Conservation (phyloP, 371 early-diverging fungal species). For the Mortierella sp. region DNA sequence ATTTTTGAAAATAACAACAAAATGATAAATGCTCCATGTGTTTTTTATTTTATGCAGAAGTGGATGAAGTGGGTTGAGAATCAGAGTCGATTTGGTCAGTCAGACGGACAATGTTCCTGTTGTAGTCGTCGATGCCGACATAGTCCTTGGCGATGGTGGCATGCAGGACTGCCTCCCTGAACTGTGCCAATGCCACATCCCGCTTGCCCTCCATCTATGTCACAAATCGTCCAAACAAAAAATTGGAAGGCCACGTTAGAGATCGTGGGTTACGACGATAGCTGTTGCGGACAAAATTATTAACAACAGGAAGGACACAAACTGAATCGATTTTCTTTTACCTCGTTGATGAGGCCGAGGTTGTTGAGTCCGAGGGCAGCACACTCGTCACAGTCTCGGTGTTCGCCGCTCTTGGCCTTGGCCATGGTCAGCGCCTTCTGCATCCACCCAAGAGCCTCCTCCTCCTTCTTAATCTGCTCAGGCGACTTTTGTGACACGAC, state of each 20-base stretch:
- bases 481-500: not conserved
- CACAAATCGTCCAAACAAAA: not conserved
- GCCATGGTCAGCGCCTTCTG: conserved; percentile 51
- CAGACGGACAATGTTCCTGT: conserved; percentile 29
- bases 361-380: conserved; percentile 46
- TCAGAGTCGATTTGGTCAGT: conserved; percentile 2
- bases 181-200: conserved; percentile 31
- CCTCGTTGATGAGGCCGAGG: conserved; percentile 49
- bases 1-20: not conserved
- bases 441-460: conserved; percentile 54
- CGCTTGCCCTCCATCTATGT: conserved; percentile 45
- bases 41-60: conserved; percentile 2
- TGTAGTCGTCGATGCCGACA: conserved; percentile 49
- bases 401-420: conserved; percentile 39
- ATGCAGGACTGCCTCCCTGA: conserved; percentile 37
- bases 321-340: too few species aligned
- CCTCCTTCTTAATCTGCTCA: conserved; percentile 31
- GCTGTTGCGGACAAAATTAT: too few species aligned
- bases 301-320: too few species aligned
- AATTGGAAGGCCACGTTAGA: not conserved
- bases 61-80: not conserved
- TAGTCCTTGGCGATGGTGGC: conserved; percentile 49
- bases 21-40: not conserved
- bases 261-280: not conserved
- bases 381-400: conserved; percentile 54